Evolutionary conservation across 148 eudicot species (phyloP), one percentile per base, ranked within the genome.

Genomic region (Bassia scoparia): DNA sequence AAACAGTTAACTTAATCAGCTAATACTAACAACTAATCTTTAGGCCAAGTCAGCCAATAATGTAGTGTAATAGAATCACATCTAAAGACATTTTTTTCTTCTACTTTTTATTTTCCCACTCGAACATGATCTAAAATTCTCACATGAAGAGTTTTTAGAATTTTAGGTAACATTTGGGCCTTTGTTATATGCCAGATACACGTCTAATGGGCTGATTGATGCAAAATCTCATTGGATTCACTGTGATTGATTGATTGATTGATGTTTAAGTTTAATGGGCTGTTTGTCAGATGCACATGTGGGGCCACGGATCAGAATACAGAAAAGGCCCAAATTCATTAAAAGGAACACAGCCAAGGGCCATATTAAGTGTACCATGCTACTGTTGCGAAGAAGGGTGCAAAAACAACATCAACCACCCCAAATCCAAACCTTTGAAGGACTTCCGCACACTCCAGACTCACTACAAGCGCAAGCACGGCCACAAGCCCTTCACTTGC

Each of bases 391-490:
- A 86, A 58, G 84, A 85, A 84, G 97, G 89, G 3, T 89, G 97
- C 87, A 88, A 85, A 79, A 89, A 92, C 84, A 87, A 86, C 80
- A 84, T 89, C 17, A 82, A 82, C 62, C 88, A 89, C 76, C 93
- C 91, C 0, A 78, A 87, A 26, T 75, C 93, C 3, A 92, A 87
- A 80, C 90, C 88, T 2, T 80, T 92, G 67, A 92, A 92, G 80
- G 97, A 92, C 62, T 92, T 92, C 60, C 81, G 96, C 13, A 90
- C 96, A 14, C 85, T 89, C 5, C 96, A 89, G 60, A 92, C 97
- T 15, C 97, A 92, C 58, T 89, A 89, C 91, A 92, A 89, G 88
- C 81, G 96, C 35, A 92, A 89, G 72, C 97, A 92, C 16, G 91
- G 91, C 21, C 78, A 52, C 46, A 92, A 85, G 82, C 64, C 82